Conservation (phyloP, 1,139 yeast genomes). For the Suhomyces anneliseae region DNA sequence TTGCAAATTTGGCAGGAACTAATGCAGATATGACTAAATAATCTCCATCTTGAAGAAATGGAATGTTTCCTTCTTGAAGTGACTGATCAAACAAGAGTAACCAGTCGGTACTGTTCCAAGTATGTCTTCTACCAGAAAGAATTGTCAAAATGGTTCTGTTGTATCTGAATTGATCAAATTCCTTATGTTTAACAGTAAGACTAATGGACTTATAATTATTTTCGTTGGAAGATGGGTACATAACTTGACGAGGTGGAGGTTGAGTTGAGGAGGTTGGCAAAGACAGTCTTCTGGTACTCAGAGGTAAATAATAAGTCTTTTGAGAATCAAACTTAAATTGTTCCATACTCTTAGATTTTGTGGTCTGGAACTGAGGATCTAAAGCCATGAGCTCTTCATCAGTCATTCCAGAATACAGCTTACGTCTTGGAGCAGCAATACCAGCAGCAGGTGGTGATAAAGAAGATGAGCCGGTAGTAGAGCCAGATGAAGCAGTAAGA, state of each 20-base stretch:
- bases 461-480: not conserved
- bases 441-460: conserved; percentile 1
- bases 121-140: conserved; percentile 43
- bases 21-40: conserved; percentile 39
- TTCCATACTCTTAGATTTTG: conserved; percentile 36
- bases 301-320: conserved; percentile 35
- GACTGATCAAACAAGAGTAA: conserved; percentile 20
- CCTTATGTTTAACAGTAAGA: conserved; percentile 39
- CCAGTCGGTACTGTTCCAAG: conserved; percentile 50
- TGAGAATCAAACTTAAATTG: conserved; percentile 44
- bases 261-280: conserved; percentile 7
- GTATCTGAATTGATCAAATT: conserved; percentile 22
- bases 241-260: conserved; percentile 7
- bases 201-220: conserved; percentile 43
- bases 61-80: not conserved
- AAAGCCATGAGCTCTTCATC: conserved; percentile 61
- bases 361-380: conserved; percentile 52
- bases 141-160: conserved; percentile 39
- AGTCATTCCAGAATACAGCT: conserved; percentile 63
- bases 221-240: conserved; percentile 39
- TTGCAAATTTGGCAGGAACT: conserved; percentile 31
- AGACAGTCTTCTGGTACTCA: conserved; percentile 8
- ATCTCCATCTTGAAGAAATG: conserved; percentile 41
- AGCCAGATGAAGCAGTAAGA: conserved; percentile 3
- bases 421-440: conserved; percentile 32